phyloP scores from a whole-genome alignment of 352 stramenopile species.

The Saprolegnia diclina region DNA sequence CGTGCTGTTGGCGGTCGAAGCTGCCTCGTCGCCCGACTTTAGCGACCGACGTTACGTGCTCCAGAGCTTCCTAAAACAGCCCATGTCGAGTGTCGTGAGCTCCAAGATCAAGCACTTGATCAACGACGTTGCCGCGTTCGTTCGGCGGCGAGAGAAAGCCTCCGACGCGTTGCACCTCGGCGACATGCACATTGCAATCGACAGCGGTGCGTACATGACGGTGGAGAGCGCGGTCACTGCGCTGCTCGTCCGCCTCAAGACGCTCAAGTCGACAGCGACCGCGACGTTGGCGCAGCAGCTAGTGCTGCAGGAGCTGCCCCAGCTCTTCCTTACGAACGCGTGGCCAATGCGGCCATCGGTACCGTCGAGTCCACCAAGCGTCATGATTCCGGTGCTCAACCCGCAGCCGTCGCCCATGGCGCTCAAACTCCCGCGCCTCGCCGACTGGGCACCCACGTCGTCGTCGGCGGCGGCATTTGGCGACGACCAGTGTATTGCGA shows the following conservation, averaged over 20 bases:
- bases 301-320: background rate
- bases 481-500: background rate
- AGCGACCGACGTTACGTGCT: too few species aligned
- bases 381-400: background rate
- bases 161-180: background rate
- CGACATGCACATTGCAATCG: slow-evolving; percentile 8
- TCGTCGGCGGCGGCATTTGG: too few species aligned
- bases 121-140: background rate
- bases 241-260: background rate
- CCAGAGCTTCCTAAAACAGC: background rate
- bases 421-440: background rate
- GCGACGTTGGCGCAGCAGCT: background rate
- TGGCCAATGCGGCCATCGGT: background rate
- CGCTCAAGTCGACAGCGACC: background rate
- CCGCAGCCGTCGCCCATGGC: background rate
- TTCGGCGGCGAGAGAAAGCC: background rate
- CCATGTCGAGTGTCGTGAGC: background rate
- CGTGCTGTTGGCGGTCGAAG: too few species aligned
- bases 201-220: slow-evolving; percentile 2
- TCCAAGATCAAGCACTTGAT: background rate
- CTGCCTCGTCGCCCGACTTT: too few species aligned
- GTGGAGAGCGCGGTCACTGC: background rate
- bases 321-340: background rate
- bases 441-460: background rate
- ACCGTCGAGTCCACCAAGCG: background rate